phyloP scores from a whole-genome alignment of 148 eudicot genomes.

The Chenopodium album region DNA sequence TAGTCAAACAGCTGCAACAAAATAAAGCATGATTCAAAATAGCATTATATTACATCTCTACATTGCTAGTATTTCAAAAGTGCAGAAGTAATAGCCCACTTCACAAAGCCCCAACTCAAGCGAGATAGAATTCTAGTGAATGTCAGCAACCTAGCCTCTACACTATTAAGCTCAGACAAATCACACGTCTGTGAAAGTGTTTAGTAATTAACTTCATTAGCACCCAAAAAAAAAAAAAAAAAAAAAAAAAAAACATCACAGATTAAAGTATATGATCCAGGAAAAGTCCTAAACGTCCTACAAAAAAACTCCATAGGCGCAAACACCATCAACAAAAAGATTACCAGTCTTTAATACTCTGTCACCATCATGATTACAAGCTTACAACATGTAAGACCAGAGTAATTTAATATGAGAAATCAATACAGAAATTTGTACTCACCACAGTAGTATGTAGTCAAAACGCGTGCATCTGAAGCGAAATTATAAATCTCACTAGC shows the following conservation, averaged over 20 bases:
- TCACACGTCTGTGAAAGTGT: not conserved
- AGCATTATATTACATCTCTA: not conserved
- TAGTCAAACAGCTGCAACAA: not conserved
- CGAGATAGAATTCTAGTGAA: not conserved
- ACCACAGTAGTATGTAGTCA: slow-evolving; percentile 96
- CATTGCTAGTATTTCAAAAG: not conserved
- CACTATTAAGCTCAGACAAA: not conserved
- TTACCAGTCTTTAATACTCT: not conserved
- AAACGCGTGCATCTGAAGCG: slow-evolving; percentile 95
- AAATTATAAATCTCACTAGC: slow-evolving; percentile 81
- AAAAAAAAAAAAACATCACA: too few relatives aligned
- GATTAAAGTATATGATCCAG: not conserved
- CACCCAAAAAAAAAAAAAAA: too few relatives aligned
- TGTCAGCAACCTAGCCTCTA: not conserved
- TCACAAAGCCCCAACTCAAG: not conserved
- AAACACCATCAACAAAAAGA: not conserved
- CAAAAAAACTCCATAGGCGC: not conserved
- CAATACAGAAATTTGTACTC: slow-evolving; percentile 12
- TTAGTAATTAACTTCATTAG: too few relatives aligned
- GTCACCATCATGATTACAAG: not conserved
- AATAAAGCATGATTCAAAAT: not conserved
- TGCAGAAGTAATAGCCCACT: not conserved
- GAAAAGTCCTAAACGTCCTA: not conserved
- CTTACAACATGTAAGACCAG: not conserved
- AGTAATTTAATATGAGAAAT: not conserved